Percentiles rank a stretch among this genome's conserved stretches.
These are phyloP conservation scores for Naganishia sp. DNA, from an alignment of 1,284 basidiomycete genomes.

Conservation along the genomic window DNA sequence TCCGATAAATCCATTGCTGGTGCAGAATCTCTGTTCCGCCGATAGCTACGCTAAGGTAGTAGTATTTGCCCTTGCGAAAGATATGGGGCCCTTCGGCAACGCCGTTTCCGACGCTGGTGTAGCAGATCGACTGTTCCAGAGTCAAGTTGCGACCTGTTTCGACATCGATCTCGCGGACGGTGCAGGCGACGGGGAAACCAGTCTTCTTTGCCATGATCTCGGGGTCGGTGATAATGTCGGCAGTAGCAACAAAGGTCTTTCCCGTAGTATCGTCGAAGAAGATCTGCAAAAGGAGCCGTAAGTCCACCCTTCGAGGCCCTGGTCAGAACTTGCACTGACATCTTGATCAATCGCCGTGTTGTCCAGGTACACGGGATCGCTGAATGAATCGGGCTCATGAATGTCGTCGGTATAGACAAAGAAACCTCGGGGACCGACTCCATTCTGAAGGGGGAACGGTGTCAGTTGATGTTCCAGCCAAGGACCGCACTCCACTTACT, in stretches of 20 bases:
- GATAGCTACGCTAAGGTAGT: conserved; percentile 25
- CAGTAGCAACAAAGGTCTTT: too few relatives aligned
- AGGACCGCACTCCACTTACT: neutral
- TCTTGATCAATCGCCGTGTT: conserved; percentile 34
- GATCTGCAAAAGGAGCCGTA: conserved; percentile 20
- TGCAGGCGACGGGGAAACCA: conserved; percentile 5
- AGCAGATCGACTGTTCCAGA: neutral
- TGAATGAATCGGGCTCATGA: conserved; percentile 24
- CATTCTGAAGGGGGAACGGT: too few relatives aligned
- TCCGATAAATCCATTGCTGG: conserved; percentile 29
- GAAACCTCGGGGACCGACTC: conserved; percentile 16
- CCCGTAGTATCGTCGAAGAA: conserved; percentile 29
- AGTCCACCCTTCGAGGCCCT: conserved; percentile 1
- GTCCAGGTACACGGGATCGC: conserved; percentile 34
- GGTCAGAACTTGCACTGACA: conserved; percentile 15
- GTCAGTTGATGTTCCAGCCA: too few relatives aligned
- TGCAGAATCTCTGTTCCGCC: conserved; percentile 29
- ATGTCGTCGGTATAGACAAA: conserved; percentile 27
- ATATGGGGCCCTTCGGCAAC: conserved; percentile 28
- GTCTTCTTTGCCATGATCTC: conserved; percentile 2
- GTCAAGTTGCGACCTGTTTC: conserved; percentile 24
- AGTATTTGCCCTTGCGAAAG: conserved; percentile 18
- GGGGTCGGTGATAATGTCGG: neutral
- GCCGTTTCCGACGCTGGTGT: neutral
- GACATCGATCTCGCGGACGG: conserved; percentile 26